A percentile compares a stretch with the other conserved stretches of the same genome.
These are phyloP conservation scores for Cryptomeria japonica DNA, from an alignment of 75 land plant species.

Conservation along the genomic window DNA sequence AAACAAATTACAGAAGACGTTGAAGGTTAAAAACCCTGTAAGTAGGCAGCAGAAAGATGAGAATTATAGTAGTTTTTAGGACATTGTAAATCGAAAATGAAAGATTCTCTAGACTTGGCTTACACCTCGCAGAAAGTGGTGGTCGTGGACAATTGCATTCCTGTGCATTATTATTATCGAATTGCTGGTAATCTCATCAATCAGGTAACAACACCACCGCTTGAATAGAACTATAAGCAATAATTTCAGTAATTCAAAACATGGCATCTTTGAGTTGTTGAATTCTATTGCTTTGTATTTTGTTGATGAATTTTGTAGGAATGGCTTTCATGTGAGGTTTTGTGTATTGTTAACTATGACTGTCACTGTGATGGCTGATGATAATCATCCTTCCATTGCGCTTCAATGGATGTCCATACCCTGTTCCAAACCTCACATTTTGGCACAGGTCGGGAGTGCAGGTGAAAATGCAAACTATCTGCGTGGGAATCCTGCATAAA, in stretches of 20 bases:
- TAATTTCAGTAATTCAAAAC: neutral
- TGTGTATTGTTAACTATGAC: neutral
- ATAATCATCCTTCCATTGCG: too few relatives aligned
- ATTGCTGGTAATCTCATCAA: constrained; percentile 77
- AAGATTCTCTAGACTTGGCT: constrained; percentile 32
- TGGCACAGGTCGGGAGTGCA: too few relatives aligned
- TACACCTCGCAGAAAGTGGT: constrained; percentile 36
- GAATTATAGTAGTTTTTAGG: neutral
- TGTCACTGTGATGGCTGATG: too few relatives aligned
- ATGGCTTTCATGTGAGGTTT: constrained; percentile 60
- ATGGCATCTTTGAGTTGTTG: too few relatives aligned
- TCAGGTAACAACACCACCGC: constrained; percentile 42
- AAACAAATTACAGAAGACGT: neutral
- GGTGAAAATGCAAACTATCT: too few relatives aligned
- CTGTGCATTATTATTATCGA: constrained; percentile 67
- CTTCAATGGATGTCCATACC: too few relatives aligned
- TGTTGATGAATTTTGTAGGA: neutral
- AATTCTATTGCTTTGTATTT: neutral
- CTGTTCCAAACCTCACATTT: too few relatives aligned
- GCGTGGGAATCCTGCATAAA: too few relatives aligned
- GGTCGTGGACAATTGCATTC: constrained; percentile 74
- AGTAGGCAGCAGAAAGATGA: neutral
- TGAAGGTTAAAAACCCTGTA: neutral
- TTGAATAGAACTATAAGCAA: too few relatives aligned
- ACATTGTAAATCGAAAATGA: neutral